phyloP scores from a whole-genome alignment of 768 basidiomycete species.

The Psilocybe cyanescens region DNA sequence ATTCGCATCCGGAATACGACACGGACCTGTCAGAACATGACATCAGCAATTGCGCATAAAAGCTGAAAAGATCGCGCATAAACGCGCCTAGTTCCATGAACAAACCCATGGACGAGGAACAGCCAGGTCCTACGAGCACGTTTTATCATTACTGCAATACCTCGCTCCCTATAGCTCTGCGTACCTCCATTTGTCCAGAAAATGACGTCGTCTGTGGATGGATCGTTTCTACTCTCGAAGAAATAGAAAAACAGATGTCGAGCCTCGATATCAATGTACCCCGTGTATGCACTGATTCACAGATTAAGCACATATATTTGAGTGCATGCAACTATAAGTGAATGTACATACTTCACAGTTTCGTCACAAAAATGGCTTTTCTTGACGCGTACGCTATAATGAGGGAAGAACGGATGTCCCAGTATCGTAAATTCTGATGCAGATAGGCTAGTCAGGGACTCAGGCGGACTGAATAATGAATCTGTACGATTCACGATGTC shows the following conservation, averaged over 20 bases:
- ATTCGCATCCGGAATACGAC: slow-evolving; percentile 56
- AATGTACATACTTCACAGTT: slow-evolving; percentile 48
- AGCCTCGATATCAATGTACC: slow-evolving; percentile 64
- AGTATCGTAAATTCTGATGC: slow-evolving; percentile 38
- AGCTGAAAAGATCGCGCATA: slow-evolving; percentile 32
- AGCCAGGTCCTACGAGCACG: slow-evolving; percentile 25
- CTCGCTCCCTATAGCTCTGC: too few species aligned
- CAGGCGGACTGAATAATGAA: background rate
- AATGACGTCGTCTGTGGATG: slow-evolving; percentile 63
- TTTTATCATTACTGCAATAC: too few species aligned
- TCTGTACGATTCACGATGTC: too few species aligned
- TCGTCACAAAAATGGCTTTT: slow-evolving; percentile 59
- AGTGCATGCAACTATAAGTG: background rate
- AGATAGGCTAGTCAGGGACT: slow-evolving; percentile 34
- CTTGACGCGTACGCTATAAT: slow-evolving; percentile 58
- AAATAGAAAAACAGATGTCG: slow-evolving; percentile 78
- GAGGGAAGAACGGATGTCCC: slow-evolving; percentile 54
- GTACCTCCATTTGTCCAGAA: slow-evolving; percentile 59
- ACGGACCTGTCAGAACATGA: slow-evolving; percentile 53
- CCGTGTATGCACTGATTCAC: background rate
- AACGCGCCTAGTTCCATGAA: slow-evolving; percentile 68
- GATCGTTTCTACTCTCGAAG: slow-evolving; percentile 70
- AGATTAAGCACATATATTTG: background rate
- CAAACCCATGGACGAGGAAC: slow-evolving; percentile 56
- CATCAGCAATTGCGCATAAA: too few species aligned